A percentile compares a stretch with the other conserved stretches of the same genome.
These are phyloP conservation scores for Paramecium octaurelia DNA, from an alignment of 73 alveolate genomes.

Conservation along the genomic window DNA sequence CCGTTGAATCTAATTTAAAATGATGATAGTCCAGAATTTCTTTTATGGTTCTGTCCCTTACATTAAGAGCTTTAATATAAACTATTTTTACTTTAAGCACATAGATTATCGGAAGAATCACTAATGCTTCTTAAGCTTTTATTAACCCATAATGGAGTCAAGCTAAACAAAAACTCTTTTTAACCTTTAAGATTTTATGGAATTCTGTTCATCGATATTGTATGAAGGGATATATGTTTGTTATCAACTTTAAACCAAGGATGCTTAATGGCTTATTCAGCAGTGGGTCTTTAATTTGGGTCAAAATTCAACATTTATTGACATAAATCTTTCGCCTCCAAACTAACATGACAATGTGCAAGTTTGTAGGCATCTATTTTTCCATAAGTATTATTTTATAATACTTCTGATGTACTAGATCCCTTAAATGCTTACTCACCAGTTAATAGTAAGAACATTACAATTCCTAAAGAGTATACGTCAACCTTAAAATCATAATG, in stretches of 20 bases:
- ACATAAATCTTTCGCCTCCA: neutral
- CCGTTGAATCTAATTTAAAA: neutral
- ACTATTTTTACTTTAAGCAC: neutral
- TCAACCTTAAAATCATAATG: constrained; percentile 69
- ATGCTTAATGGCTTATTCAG: neutral
- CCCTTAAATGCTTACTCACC: constrained; percentile 26
- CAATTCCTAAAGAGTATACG: constrained; percentile 75
- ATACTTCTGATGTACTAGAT: neutral
- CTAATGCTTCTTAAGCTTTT: neutral
- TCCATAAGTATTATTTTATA: neutral
- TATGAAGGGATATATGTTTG: neutral
- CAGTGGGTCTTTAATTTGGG: neutral
- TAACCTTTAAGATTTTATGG: neutral
- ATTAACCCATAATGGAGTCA: neutral
- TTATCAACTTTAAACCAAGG: neutral
- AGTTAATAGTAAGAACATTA: constrained; percentile 69
- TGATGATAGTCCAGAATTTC: neutral
- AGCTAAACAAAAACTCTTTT: neutral
- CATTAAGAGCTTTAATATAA: neutral
- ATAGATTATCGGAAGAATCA: neutral
- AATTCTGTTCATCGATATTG: neutral
- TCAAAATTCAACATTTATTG: neutral
- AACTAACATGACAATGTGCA: neutral
- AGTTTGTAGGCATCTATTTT: neutral
- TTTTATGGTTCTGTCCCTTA: neutral